A percentile compares a stretch with the other conserved stretches of the same genome.
phyloP scores from a whole-genome alignment of 73 alveolate species.

The Paramecium bursaria region DNA sequence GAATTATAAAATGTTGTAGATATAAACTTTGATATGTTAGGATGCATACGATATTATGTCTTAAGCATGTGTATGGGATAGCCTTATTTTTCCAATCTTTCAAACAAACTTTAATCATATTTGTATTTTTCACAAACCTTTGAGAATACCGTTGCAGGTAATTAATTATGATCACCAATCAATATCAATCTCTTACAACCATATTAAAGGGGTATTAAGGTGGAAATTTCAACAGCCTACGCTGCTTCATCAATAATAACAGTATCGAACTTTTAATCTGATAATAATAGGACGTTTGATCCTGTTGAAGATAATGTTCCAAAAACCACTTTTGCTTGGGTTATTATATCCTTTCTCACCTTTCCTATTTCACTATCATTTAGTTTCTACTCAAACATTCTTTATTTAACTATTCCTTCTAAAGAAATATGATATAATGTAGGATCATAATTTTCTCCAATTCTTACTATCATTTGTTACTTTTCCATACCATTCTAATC shows the following conservation, averaged over 20 bases:
- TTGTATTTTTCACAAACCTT: slow-evolving; percentile 64
- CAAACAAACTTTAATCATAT: slow-evolving; percentile 74
- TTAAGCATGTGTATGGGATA: slow-evolving; percentile 68
- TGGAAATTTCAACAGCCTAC: slow-evolving; percentile 73
- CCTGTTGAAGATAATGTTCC: slow-evolving; percentile 74
- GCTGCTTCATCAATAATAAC: slow-evolving; percentile 88
- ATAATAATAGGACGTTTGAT: slow-evolving; percentile 47
- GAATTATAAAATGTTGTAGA: slow-evolving; percentile 67
- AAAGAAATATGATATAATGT: slow-evolving; percentile 57
- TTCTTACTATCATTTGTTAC: slow-evolving; percentile 66
- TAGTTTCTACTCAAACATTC: slow-evolving; percentile 16
- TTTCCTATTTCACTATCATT: slow-evolving; percentile 16
- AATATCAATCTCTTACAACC: slow-evolving; percentile 73
- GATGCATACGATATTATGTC: slow-evolving; percentile 73
- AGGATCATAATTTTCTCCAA: slow-evolving; percentile 73
- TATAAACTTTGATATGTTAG: slow-evolving; percentile 68
- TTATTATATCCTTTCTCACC: slow-evolving; percentile 66
- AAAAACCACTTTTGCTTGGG: slow-evolving; percentile 67
- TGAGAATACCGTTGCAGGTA: slow-evolving; percentile 79
- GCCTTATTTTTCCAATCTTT: slow-evolving; percentile 71
- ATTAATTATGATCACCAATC: slow-evolving; percentile 82
- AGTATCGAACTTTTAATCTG: slow-evolving; percentile 71
- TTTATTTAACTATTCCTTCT: slow-evolving; percentile 62
- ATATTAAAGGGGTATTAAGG: slow-evolving; percentile 78
- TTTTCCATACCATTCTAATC: slow-evolving; percentile 67